Evolutionary conservation across 2,329 filamentous ascomycete species (phyloP).

Genomic region (Xylaria sp.): DNA sequence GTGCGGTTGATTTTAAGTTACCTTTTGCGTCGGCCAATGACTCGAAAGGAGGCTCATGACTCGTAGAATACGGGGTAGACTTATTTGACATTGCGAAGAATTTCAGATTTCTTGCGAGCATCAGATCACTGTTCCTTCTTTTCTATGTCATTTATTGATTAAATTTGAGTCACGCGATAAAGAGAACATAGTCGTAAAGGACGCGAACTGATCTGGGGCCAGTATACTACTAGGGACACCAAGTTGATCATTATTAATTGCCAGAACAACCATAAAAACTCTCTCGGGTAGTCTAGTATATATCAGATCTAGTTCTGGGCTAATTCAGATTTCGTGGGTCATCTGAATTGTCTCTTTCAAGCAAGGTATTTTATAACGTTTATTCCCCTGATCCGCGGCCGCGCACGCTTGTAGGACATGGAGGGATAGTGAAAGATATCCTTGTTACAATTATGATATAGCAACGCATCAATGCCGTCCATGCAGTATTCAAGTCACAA

Average conservation of each 20-base stretch:
- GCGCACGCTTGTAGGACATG: neutral
- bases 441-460: neutral
- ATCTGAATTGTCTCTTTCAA: neutral
- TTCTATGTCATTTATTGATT: slow-evolving; percentile 7
- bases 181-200: neutral
- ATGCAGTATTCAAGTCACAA: too few relatives aligned
- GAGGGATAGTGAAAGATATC: neutral
- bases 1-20: slow-evolving; percentile 16
- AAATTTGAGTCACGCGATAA: neutral
- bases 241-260: neutral
- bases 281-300: neutral
- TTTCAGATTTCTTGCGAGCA: too few relatives aligned
- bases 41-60: slow-evolving; percentile 18
- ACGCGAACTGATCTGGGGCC: neutral
- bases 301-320: neutral
- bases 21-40: slow-evolving; percentile 14
- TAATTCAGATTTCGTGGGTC: neutral
- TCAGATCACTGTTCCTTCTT: neutral
- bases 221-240: neutral
- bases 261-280: neutral
- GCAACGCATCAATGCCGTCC: slow-evolving; percentile 13
- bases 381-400: neutral
- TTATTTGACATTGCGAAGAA: neutral
- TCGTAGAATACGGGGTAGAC: slow-evolving; percentile 12
- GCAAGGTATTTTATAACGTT: too few relatives aligned